Conservation (phyloP, 257 asterid genomes). For the Nicotiana paniculata region DNA sequence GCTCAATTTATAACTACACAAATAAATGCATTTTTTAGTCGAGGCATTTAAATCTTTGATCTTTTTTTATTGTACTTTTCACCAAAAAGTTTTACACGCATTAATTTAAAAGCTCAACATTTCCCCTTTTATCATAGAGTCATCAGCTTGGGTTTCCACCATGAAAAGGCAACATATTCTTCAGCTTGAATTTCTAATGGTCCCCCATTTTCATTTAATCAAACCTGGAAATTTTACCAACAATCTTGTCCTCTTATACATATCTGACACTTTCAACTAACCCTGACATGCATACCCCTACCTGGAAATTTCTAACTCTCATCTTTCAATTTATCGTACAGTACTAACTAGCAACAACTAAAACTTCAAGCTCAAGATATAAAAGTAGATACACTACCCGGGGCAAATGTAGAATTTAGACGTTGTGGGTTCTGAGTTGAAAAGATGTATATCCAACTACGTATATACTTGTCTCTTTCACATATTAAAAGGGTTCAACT, state of each 20-base stretch:
- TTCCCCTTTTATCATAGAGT: background rate
- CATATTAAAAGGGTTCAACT: background rate
- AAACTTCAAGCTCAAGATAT: background rate
- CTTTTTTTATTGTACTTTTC: background rate
- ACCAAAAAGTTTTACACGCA: background rate
- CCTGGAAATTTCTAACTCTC: background rate
- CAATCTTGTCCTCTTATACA: background rate
- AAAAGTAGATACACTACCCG: background rate
- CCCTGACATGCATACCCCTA: background rate
- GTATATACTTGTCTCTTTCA: background rate
- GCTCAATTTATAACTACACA: background rate
- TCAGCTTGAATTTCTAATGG: constrained; percentile 1
- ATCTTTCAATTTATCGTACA: background rate
- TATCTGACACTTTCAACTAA: background rate
- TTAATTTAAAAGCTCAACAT: background rate
- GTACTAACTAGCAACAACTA: background rate
- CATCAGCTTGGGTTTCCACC: background rate
- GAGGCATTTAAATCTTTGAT: background rate
- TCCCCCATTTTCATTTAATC: background rate
- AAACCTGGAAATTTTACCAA: background rate
- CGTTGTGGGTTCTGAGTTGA: background rate
- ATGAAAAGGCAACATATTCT: background rate
- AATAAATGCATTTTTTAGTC: background rate
- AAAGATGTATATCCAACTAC: background rate
- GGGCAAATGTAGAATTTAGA: background rate